These are phyloP conservation scores for Leucogyrophana mollusca DNA, from an alignment of 768 basidiomycete species.

Conservation along the genomic window DNA sequence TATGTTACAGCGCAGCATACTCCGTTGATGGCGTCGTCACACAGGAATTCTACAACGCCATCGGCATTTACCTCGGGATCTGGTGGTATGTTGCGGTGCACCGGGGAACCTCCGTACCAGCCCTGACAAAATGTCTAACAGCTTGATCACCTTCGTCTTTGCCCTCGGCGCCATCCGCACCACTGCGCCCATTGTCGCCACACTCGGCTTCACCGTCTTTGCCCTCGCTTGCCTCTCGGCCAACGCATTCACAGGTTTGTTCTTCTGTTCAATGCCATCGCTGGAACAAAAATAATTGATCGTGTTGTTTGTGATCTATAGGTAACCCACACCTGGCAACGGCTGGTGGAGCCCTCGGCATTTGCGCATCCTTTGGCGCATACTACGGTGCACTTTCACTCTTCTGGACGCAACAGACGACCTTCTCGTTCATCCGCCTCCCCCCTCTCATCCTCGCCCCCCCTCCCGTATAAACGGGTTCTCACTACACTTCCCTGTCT, in stretches of 20 bases:
- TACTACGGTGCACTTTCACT: slow-evolving; percentile 25
- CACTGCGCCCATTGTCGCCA: slow-evolving; percentile 19
- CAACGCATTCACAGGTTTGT: slow-evolving; percentile 25
- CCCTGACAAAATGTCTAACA: slow-evolving; percentile 1
- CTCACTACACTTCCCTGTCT: no score
- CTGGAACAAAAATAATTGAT: not conserved
- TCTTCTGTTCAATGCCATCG: not conserved
- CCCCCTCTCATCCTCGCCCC: slow-evolving; percentile 19
- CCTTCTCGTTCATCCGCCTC: slow-evolving; percentile 22
- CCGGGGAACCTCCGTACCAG: not conserved
- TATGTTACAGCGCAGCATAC: slow-evolving; percentile 19
- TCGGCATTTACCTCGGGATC: slow-evolving; percentile 26
- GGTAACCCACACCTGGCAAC: slow-evolving; percentile 23
- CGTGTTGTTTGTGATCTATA: slow-evolving; percentile 1
- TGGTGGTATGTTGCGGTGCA: slow-evolving; percentile 17
- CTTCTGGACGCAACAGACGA: slow-evolving; percentile 30
- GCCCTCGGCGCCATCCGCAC: slow-evolving; percentile 24
- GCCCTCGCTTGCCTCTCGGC: slow-evolving; percentile 22
- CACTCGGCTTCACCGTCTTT: slow-evolving; percentile 19
- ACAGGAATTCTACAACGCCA: slow-evolving; percentile 21
- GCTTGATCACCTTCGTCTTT: slow-evolving; percentile 24
- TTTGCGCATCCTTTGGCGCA: slow-evolving; percentile 25
- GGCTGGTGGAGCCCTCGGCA: slow-evolving; percentile 23
- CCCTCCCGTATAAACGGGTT: slow-evolving; percentile 9
- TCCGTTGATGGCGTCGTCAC: slow-evolving; percentile 21